A percentile compares a stretch with the other conserved stretches of the same genome.
Evolutionary conservation across 139 green algal species (phyloP).

Genomic region (Diplosphaera chodatii): DNA sequence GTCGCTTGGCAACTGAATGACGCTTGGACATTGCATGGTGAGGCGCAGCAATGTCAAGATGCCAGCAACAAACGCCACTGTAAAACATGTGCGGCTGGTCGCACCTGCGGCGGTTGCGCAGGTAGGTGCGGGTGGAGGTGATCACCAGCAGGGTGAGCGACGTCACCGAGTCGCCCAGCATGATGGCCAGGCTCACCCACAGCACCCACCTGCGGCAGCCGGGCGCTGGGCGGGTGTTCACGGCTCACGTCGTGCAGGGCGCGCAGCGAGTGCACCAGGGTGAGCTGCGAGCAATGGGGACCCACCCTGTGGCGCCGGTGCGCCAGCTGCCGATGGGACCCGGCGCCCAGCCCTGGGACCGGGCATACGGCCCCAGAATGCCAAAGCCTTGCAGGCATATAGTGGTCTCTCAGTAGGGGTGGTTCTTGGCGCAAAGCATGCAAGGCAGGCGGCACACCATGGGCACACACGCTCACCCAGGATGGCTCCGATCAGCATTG

Average conservation of each 20-base stretch:
- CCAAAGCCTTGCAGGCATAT: no score
- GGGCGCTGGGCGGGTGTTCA: no score
- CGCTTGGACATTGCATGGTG: no score
- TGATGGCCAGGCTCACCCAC: slow-evolving; percentile 48
- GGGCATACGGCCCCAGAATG: slow-evolving; percentile 32
- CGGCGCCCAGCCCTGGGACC: slow-evolving; percentile 35
- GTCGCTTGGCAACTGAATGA: no score
- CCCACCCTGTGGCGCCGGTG: slow-evolving; percentile 26
- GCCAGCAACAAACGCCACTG: background rate
- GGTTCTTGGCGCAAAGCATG: no score
- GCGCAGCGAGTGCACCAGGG: no score
- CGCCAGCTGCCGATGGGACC: slow-evolving; percentile 33
- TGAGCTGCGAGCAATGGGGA: no score
- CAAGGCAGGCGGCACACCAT: no score
- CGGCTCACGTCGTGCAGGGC: no score
- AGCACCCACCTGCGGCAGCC: slow-evolving; percentile 41
- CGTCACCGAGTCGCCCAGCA: slow-evolving; percentile 49
- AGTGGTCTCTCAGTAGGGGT: no score
- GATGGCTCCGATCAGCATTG: slow-evolving; percentile 46
- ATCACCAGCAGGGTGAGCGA: slow-evolving; percentile 31
- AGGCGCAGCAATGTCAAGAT: no score
- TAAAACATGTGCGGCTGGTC: background rate
- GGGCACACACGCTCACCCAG: slow-evolving; percentile 20
- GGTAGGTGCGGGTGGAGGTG: slow-evolving; percentile 6
- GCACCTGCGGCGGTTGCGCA: background rate